Evolutionary conservation across 345 rosid genomes (phyloP).

Genomic region (Gossypium ekmanianum): DNA sequence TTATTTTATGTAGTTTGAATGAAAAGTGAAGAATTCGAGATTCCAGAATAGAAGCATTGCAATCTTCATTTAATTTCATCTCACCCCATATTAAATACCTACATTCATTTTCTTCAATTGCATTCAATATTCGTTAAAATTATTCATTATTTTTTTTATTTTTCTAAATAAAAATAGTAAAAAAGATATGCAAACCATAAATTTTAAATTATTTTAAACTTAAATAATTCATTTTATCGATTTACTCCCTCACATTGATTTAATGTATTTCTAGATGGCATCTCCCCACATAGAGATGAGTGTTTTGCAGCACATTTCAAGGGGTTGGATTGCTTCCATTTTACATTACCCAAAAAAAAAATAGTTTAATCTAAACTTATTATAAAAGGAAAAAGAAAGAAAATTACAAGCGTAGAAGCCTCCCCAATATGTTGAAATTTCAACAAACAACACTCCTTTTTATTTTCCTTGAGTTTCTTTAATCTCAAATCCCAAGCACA

Average conservation of each 20-base stretch:
- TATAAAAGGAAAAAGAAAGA: not conserved
- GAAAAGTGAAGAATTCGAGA: conserved; percentile 27
- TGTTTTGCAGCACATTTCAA: conserved; percentile 40
- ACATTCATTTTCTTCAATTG: not conserved
- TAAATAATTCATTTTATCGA: not conserved
- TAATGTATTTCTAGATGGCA: conserved; percentile 3
- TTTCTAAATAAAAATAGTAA: not conserved
- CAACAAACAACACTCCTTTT: conserved; percentile 11
- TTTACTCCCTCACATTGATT: not conserved
- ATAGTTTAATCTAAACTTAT: not conserved
- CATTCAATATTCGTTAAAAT: not conserved
- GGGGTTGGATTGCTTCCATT: conserved; percentile 31
- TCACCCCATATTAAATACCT: not conserved
- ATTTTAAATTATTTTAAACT: not conserved
- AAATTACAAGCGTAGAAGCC: conserved; percentile 21
- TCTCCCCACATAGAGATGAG: conserved; percentile 41
- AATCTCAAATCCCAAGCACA: conserved; percentile 17
- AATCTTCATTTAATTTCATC: conserved; percentile 5
- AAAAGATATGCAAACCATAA: too few relatives aligned
- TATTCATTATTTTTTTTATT: not conserved
- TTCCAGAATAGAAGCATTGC: conserved; percentile 50
- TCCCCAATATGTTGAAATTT: conserved; percentile 32
- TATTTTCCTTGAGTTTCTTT: conserved; percentile 27
- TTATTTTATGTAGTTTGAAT: not conserved
- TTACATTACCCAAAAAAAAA: conserved; percentile 9